Base-by-base conservation (phyloP, 768 basidiomycete genomes). In the Wakefieldia striispora region DNA sequence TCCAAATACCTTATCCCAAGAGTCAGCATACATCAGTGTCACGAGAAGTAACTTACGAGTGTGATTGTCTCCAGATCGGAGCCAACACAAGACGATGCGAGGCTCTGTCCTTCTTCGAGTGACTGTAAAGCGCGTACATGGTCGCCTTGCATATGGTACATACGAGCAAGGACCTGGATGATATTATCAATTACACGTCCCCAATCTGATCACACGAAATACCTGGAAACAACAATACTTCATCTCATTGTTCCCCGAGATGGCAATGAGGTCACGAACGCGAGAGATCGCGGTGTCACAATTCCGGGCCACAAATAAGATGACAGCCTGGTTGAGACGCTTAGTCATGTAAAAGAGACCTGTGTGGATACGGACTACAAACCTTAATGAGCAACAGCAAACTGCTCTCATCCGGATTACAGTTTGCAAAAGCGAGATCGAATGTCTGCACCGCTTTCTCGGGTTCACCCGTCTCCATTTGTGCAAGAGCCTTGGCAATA, bases 401-500 rank as follows among this genome's bases (percentile, higher is more conserved):
- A 11, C 38, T 39, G 10, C 40, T 44, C 10, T 45, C 45, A 13
- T 31, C 35, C 3, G 26, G 11, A 21, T 27, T 6, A 21, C 44
- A 40, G 35, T 44, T 43, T 9, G 43, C 26, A 40, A 44, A 45
- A 7, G 31, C 50, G 40, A 45, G 45, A 19, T 46, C 50, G 36
- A 51, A 51, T 3, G 14, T 34, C 9, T 35, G 34, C 19, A 51
- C 33, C 9, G 40, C 50, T 3, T 35, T 39, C 23, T 40, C 40
- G 31, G 20, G 26, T 14, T 51, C 19, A 6, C 21, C 45, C 9
- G 10, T n/a, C 6, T 45, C 40, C 9, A 51, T 39, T 1, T 40
- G 35, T 16, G 50, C 50, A 14, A 51, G 39, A 13, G 50, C 34
- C 21, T 46, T 51, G 13, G 50, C 50, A 16, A 51, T 37, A n/a